phyloP scores from a whole-genome alignment of 2,329 filamentous ascomycete species.

The Trichoderma guizhouense region DNA sequence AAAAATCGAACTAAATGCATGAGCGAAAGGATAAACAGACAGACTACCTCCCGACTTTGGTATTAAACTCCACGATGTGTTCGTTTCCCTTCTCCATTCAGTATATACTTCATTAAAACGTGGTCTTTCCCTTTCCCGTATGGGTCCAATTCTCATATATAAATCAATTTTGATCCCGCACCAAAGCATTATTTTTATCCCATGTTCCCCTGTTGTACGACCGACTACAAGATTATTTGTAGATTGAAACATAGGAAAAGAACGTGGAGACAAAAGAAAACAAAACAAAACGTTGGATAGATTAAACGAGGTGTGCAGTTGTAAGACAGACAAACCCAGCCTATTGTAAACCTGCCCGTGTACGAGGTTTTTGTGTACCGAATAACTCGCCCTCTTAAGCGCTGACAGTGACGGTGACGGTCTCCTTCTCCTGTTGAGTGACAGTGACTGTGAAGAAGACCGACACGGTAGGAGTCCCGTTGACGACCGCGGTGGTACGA shows the following conservation, averaged over 20 bases:
- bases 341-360: not conserved
- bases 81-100: not conserved
- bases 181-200: not conserved
- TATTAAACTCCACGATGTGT: not conserved
- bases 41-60: not conserved
- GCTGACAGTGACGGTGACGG: slow-evolving; percentile 31
- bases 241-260: not conserved
- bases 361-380: not conserved
- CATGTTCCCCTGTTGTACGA: not conserved
- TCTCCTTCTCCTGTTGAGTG: slow-evolving; percentile 32
- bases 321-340: not conserved
- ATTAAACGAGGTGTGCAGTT: not conserved
- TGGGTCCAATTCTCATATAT: not conserved
- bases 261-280: not conserved
- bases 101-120: not conserved
- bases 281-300: not conserved
- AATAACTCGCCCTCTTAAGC: not conserved
- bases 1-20: not conserved
- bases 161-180: not conserved
- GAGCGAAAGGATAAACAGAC: not conserved
- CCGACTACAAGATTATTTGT: not conserved
- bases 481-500: slow-evolving; percentile 25
- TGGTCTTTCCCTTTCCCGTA: not conserved
- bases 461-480: slow-evolving; percentile 36
- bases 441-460: slow-evolving; percentile 38